Evolutionary conservation across 2,329 filamentous ascomycete genomes (phyloP), one percentile per base, ranked within the genome.

Genomic region (Zymoseptoria crescenta): DNA sequence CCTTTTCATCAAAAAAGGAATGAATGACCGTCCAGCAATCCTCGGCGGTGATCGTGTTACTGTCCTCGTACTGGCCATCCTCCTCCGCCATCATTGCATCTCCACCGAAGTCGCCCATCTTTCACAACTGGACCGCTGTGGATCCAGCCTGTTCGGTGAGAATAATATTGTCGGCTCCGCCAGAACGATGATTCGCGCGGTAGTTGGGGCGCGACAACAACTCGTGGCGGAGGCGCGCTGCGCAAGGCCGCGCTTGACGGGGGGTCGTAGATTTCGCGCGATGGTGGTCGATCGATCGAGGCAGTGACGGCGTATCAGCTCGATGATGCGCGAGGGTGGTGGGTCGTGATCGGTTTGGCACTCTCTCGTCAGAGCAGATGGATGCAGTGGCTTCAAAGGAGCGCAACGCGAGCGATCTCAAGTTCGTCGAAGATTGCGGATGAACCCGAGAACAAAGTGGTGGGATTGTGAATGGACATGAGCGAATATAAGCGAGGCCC

Each of bases 1-100:
- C 93, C 77, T 97, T 99, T 63, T 86, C 84, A 68, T 96, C 91
- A 78, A 99, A 99, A 80, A 96, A 97, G 8, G 94, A 89, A 58
- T 89, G 91, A 73, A 99, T 97, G 71, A 97, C 93, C 65, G 88
- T 89, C 94, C 95, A 99, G 80, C 91, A 96, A 77, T 99, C 95
- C 79, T 97, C 94, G 62, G 92, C 90, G 27, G 92, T 96, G 77
- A 97, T 96, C 67, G 64, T 61, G 59, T 63, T 65, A 49, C 61
- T 57, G 48, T 69, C 67, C 29, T 69, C 66, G 6, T 68, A 66
- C 45, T 41, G 30, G 35, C 55, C 59, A 28, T 65, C 65, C 29
- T 60, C 62, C 49, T 51, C 55, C 28, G 62, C 62, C 50, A 62
- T 60, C 59, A 45, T 45, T 13, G 35, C 35, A n/a, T 45, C 35